Conservation (phyloP, 176 grass and related monocot genomes). For the Bonia amplexicaulis region DNA sequence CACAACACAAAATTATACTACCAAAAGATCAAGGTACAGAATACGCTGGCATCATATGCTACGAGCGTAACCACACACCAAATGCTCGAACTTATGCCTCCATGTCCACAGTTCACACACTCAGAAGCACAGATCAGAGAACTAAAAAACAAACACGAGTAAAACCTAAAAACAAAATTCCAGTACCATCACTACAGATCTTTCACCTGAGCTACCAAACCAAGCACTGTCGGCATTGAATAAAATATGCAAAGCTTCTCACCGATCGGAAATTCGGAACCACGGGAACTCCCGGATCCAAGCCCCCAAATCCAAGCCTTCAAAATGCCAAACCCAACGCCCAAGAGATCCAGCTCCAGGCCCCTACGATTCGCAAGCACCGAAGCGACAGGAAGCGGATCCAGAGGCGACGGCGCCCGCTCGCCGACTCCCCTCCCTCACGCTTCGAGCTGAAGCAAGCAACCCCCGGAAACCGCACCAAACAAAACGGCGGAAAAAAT, state of each 20-base stretch:
- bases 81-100: not conserved
- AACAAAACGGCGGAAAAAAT: not conserved
- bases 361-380: constrained; percentile 16
- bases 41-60: not conserved
- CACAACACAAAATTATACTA: not conserved
- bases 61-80: not conserved
- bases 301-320: constrained; percentile 27
- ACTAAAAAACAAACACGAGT: not conserved
- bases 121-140: not conserved
- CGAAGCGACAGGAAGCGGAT: constrained; percentile 35
- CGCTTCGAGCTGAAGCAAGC: constrained; percentile 36
- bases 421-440: constrained; percentile 23
- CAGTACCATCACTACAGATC: constrained; percentile 30
- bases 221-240: not conserved
- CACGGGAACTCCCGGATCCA: constrained; percentile 30
- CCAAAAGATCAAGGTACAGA: not conserved
- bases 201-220: constrained; percentile 10
- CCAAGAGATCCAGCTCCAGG: constrained; percentile 52
- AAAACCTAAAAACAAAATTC: not conserved
- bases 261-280: not conserved
- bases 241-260: not conserved
- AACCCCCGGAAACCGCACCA: not conserved
- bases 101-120: not conserved
- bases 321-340: constrained; percentile 21
- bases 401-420: constrained; percentile 32